Evolutionary conservation across 352 stramenopile genomes (phyloP).

Genomic region (Phytophthora crassamura): DNA sequence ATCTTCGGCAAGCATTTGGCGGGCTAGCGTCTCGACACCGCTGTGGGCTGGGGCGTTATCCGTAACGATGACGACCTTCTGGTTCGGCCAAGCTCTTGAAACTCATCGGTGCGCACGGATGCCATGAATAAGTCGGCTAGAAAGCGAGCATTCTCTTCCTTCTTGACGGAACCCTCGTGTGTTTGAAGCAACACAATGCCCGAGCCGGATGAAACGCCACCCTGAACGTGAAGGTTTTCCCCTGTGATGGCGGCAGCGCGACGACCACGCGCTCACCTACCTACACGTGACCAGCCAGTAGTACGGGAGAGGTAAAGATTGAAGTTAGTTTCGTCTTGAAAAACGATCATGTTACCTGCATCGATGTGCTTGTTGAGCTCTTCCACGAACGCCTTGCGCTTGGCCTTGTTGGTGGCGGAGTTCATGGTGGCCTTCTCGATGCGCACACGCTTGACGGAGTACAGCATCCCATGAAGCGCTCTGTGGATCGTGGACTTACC

Average conservation of each 20-base stretch:
- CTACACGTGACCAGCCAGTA: conserved; percentile 11
- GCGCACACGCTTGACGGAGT: conserved; percentile 19
- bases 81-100: conserved; percentile 7
- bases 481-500: conserved; percentile 19
- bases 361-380: conserved; percentile 15
- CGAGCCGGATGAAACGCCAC: conserved; percentile 7
- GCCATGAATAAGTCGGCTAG: conserved; percentile 32
- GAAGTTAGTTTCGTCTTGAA: conserved; percentile 32
- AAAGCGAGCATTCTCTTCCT: conserved; percentile 25
- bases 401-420: conserved; percentile 24
- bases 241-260: conserved; percentile 14
- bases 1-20: conserved; percentile 8
- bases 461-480: conserved; percentile 29
- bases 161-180: conserved; percentile 26
- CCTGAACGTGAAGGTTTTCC: conserved; percentile 25
- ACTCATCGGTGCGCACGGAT: conserved; percentile 16
- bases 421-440: conserved; percentile 39
- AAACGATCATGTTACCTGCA: conserved; percentile 32
- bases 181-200: conserved; percentile 26
- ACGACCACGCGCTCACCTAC: conserved; percentile 17
- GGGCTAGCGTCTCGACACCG: conserved; percentile 2
- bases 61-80: conserved; percentile 31
- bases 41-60: conserved; percentile 30
- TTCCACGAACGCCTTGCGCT: conserved; percentile 21
- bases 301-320: conserved; percentile 38